phyloP scores from a whole-genome alignment of 805 yeast genomes.

The Naumovozyma dairenensis region DNA sequence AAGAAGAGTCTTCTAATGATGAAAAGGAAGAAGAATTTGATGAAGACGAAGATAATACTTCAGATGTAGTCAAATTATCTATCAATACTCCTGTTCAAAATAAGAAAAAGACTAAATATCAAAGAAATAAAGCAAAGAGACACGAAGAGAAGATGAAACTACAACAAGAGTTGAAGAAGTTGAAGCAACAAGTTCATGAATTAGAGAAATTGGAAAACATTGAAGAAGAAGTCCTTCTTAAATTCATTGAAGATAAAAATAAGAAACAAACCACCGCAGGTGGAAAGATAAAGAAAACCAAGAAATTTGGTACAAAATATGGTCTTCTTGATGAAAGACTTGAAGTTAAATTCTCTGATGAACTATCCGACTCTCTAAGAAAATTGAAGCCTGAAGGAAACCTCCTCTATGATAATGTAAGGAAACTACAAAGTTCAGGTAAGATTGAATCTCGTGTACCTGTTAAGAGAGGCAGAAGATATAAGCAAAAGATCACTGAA shows the following conservation, averaged over 20 bases:
- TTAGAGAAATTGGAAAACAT: constrained; percentile 39
- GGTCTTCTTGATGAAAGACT: constrained; percentile 39
- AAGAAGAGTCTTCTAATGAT: constrained; percentile 31
- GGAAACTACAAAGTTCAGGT: constrained; percentile 74
- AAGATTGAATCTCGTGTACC: constrained; percentile 77
- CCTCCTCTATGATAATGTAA: constrained; percentile 70
- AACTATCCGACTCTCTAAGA: constrained; percentile 76
- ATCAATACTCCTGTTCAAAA: constrained; percentile 58
- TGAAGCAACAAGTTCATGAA: constrained; percentile 53
- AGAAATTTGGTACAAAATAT: constrained; percentile 37
- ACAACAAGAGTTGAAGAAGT: constrained; percentile 44
- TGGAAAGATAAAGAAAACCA: constrained; percentile 26
- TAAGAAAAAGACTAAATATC: constrained; percentile 66
- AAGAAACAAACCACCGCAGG: constrained; percentile 10
- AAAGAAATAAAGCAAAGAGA: constrained; percentile 61
- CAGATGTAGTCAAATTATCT: constrained; percentile 42
- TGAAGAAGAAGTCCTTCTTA: constrained; percentile 26
- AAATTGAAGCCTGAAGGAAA: constrained; percentile 86
- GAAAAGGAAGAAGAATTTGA: constrained; percentile 31
- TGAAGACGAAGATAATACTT: constrained; percentile 26
- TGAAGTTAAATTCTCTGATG: constrained; percentile 81
- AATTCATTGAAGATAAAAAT: constrained; percentile 6
- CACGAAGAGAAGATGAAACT: constrained; percentile 50
- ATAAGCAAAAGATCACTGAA: constrained; percentile 69
- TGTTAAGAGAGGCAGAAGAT: constrained; percentile 49